Base-by-base conservation (phyloP, 2,329 filamentous ascomycete species). In the Epichloe festucae region DNA sequence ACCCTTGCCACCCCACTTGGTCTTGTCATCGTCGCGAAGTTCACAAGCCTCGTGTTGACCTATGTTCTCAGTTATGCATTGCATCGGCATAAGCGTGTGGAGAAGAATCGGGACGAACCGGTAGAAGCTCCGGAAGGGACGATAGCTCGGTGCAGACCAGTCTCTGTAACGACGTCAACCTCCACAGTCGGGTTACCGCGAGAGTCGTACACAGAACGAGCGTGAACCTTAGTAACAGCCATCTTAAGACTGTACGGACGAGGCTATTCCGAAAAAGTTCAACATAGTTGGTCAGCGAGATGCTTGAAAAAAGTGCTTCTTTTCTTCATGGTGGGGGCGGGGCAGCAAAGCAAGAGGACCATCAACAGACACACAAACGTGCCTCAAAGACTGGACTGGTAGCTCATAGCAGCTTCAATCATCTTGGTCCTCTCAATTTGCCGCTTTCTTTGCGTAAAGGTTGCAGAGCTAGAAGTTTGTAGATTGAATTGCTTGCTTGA, bases 171-270 rank as follows among this genome's bases (percentile, higher is more conserved):
- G 64, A 96, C 82, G 71, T 96, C 91, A 66, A 97, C 91, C 81
- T 97, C 91, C 67, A 96, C 91, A 69, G 93, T 98, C 67, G 93
- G 93, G 84, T 98, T 98, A 70, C 82, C 82, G 70, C 93, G 91
- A 72, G 93, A 97, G 82, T 98, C 93, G 82, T 91, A 98, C 78
- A 98, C 89, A 67, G 85, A 90, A 70, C 93, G 87, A 68, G 87
- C 87, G 81, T 90, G 86, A 69, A 93, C 81, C 79, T 90, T 91
- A 72, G 83, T 82, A 73, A 93, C 88, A 66, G 87, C 77, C 93
- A 98, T 98, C 61, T 69, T 90, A 63, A 52, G 50, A 46, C 50
- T 42, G n/a, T 31, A 17, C 27, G 27, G 50, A 3, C 19, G 49
- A 53, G 31, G 48, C 23, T 52, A 40, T 14, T 45, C 45, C 42